phyloP scores from a whole-genome alignment of 805 yeast genomes.

The Brettanomyces naardenensis region DNA sequence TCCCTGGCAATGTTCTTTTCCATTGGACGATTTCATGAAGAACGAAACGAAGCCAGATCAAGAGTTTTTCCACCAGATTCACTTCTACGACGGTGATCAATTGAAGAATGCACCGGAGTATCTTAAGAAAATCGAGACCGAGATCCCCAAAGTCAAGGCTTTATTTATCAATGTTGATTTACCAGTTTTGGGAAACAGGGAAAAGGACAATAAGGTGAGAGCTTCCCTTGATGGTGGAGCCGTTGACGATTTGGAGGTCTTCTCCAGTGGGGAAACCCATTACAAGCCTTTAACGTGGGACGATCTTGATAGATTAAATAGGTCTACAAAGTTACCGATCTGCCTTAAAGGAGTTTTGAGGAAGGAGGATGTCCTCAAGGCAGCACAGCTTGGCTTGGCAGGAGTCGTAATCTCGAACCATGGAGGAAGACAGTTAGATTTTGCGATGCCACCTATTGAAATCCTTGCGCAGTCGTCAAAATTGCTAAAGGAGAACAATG shows the following conservation, averaged over 20 bases:
- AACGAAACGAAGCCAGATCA: slow-evolving; percentile 52
- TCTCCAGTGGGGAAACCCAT: slow-evolving; percentile 7
- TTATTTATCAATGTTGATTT: slow-evolving; percentile 83
- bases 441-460: slow-evolving; percentile 52
- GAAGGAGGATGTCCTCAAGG: slow-evolving; percentile 52
- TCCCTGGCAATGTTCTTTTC: no score
- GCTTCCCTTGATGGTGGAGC: slow-evolving; percentile 20
- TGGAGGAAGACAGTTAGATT: slow-evolving; percentile 67
- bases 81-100: slow-evolving; percentile 58
- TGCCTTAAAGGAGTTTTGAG: slow-evolving; percentile 56
- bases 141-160: slow-evolving; percentile 50
- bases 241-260: slow-evolving; percentile 5
- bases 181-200: slow-evolving; percentile 79
- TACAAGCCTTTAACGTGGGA: slow-evolving; percentile 49
- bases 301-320: slow-evolving; percentile 46
- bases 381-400: slow-evolving; percentile 47
- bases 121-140: slow-evolving; percentile 18
- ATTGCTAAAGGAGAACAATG: slow-evolving; percentile 30
- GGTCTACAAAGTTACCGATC: slow-evolving; percentile 42
- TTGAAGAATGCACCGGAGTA: slow-evolving; percentile 38
- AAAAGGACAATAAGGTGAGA: slow-evolving; percentile 76
- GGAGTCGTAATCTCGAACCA: slow-evolving; percentile 66
- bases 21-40: slow-evolving; percentile 66
- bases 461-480: slow-evolving; percentile 49
- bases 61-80: slow-evolving; percentile 76